Evolutionary conservation across 1,284 basidiomycete species (phyloP), one percentile per base, ranked within the genome.

Genomic region (Trichosporon faecale): DNA sequence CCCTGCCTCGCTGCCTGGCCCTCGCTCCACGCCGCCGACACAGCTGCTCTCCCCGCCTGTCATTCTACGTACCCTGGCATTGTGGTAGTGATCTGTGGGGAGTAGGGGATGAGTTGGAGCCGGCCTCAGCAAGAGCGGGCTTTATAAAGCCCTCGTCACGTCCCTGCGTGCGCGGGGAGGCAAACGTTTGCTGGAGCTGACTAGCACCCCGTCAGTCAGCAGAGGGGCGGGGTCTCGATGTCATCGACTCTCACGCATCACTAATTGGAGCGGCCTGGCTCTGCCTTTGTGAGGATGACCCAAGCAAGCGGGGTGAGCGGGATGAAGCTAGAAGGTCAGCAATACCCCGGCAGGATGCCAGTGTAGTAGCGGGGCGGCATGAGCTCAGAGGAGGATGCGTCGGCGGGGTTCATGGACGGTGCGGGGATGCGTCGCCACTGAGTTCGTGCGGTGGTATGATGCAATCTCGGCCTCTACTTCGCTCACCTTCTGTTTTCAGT

Each of bases 391-490:
- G 35, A 21, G 23, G 46, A n/a, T 21, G 46, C 46, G 46, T 52
- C 46, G 46, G 49, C 49, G 21, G 49, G 23, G 49, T 52, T 44
- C 40, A 44, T 18, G 16, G 40, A 7, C 18, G 40, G 1, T 4
- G 21, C 21, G 49, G 49, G 49, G 49, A 52, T 52, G 49, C 49
- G 49, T 52, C 49, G 49, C 49, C 49, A 25, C 49, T 23, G 21
- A 23, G 40, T 18, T n/a, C 5, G 3, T 6, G 40, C 49, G 21
- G 46, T 52, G 18, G 23, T 16, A 52, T 52, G 49, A 52, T 52
- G 49, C 49, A 52, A 52, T 52, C 49, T 52, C 49, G 49, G 49
- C 49, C 46, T 52, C 46, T 52, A 52, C 11, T 46, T 52, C 46
- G 46, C 46, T 52, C 46, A 23, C 46, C 18, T 11, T 18, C 49